Evolutionary conservation across 2,329 filamentous ascomycete genomes (phyloP), one percentile per base, ranked within the genome.

Genomic region (Paracoccidioides lutzii): DNA sequence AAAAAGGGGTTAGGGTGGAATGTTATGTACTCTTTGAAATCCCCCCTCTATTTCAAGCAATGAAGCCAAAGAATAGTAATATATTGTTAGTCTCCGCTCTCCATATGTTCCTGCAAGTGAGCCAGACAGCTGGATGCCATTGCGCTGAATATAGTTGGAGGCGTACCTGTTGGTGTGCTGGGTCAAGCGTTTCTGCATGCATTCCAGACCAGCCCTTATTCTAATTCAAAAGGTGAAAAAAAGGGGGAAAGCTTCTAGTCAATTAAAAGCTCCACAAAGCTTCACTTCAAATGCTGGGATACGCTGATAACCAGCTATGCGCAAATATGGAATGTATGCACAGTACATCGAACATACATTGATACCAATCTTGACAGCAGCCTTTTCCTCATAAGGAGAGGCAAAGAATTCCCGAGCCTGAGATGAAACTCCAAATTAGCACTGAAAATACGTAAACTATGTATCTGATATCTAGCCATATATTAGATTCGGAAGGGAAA

Each of bases 171-270:
- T 96, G 90, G 55, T 83, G 82, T 62, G 83, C 82, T 2, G 90
- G 89, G 67, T 97, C 91, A 9, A 97, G 75, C 0, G 85, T 91
- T 73, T 98, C 91, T 10, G 82, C 82, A 65, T 91, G 86, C 86
- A 95, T 90, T 14, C 82, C 83, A 1, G 87, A 81, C 90, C 90
- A 98, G 57, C 91, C 93, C 44, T 83, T 81, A 66, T 97, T 97
- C 75, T 93, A 59, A 46, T 30, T 49, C 46, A 56, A 44, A 53
- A 44, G 5, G 22, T 22, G 22, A 22, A 22, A 22, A 22, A 22
- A 22, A 22, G 22, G 22, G 22, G 22, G 22, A 22, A 22, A 22
- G 38, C 2, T 22, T n/a, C 33, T 9, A 46, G 38, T 53, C 40
- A 53, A 53, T 44, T 44, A 14, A 51, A 6, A 7, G 28, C 12